Evolutionary conservation across 1,284 basidiomycete species (phyloP).

Genomic region (Lignosus rhinocerotis): DNA sequence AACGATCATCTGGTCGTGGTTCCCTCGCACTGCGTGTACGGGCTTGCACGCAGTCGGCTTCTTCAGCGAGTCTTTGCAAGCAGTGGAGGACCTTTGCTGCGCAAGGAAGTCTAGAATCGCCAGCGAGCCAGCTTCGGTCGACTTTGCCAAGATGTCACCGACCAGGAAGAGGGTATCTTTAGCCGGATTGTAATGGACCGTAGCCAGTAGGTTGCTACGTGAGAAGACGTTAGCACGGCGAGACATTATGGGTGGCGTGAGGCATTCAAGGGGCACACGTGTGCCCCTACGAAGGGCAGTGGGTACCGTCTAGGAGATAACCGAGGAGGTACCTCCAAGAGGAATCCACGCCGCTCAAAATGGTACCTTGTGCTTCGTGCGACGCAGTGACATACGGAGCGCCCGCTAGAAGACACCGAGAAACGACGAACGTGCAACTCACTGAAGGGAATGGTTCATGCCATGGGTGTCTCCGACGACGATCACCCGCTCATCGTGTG

Average conservation of each 20-base stretch:
- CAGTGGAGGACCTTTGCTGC: conserved; percentile 17
- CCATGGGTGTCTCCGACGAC: conserved; percentile 87
- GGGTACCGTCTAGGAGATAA: neutral
- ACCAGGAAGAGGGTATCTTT: conserved; percentile 75
- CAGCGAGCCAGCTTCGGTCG: conserved; percentile 56
- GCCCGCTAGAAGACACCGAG: neutral
- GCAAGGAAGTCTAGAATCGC: conserved; percentile 68
- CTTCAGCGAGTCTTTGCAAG: neutral
- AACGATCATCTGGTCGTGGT: conserved; percentile 87
- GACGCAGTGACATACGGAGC: conserved; percentile 2
- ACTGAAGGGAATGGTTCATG: conserved; percentile 70
- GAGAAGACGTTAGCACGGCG: conserved; percentile 6
- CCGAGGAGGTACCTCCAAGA: conserved; percentile 1
- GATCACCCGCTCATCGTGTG: conserved; percentile 58
- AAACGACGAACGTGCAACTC: conserved; percentile 27
- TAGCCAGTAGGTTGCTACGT: conserved; percentile 59
- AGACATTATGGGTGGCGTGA: neutral
- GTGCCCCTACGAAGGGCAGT: neutral
- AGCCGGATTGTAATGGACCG: conserved; percentile 57
- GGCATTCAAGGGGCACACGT: neutral
- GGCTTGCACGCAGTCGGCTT: conserved; percentile 13
- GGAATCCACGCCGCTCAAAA: neutral
- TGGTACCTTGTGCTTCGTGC: conserved; percentile 3
- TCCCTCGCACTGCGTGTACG: conserved; percentile 75
- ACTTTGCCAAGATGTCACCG: conserved; percentile 82